A percentile compares a stretch with the other conserved stretches of the same genome.
Conservation (phyloP, 352 stramenopile species). For the Phytophthora quininea region DNA sequence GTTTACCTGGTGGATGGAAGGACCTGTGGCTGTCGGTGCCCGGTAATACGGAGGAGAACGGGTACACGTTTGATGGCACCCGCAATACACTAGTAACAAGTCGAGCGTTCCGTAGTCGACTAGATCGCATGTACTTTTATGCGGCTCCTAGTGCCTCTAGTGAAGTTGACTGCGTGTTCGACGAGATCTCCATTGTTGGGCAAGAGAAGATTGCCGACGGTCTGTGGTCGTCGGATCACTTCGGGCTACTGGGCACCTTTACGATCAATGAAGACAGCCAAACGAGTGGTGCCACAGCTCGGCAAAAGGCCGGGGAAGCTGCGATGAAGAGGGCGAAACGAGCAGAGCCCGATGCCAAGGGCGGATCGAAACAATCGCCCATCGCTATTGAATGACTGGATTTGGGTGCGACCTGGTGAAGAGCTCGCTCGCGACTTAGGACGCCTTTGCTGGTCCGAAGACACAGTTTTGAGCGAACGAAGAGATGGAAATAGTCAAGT, state of each 20-base stretch:
- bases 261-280: slow-evolving; percentile 31
- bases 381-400: slow-evolving; percentile 24
- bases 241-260: slow-evolving; percentile 64
- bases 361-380: slow-evolving; percentile 13
- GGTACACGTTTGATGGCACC: slow-evolving; percentile 74
- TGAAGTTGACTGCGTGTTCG: slow-evolving; percentile 25
- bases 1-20: slow-evolving; percentile 61
- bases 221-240: slow-evolving; percentile 80
- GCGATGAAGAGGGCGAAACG: slow-evolving; percentile 11
- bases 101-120: slow-evolving; percentile 64
- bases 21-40: slow-evolving; percentile 72
- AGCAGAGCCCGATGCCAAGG: slow-evolving; percentile 3
- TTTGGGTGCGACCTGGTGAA: too few species aligned
- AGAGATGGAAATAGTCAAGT: too few species aligned
- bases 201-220: slow-evolving; percentile 70
- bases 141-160: slow-evolving; percentile 13
- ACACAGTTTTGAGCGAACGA: too few species aligned
- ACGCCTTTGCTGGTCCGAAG: too few species aligned
- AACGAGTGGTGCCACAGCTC: background rate
- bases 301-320: background rate
- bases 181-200: slow-evolving; percentile 64
- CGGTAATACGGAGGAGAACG: slow-evolving; percentile 79
- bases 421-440: too few species aligned
- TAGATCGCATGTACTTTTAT: slow-evolving; percentile 83
- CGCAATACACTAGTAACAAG: slow-evolving; percentile 66